A percentile compares a stretch with the other conserved stretches of the same genome.
Conservation (phyloP, 805 yeast genomes). For the Starmerella khaoyaiensis region DNA sequence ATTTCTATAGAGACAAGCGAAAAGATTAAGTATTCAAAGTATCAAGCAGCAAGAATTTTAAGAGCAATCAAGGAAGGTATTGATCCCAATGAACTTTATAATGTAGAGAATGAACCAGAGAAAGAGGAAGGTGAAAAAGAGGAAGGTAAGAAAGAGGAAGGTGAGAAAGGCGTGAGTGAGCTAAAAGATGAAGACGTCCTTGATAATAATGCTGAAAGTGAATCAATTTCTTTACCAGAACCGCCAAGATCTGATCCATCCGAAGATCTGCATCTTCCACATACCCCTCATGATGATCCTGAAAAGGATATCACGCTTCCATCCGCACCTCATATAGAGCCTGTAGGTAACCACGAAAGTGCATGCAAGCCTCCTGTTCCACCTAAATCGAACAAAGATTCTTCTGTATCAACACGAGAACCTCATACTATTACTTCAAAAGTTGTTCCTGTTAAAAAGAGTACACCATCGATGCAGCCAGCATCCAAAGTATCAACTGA, state of each 20-base stretch:
- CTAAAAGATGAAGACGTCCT: background rate
- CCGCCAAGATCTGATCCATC: slow-evolving; percentile 4
- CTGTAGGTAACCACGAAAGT: slow-evolving; percentile 9
- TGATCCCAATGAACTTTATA: slow-evolving; percentile 46
- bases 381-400: slow-evolving; percentile 7
- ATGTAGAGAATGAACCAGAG: slow-evolving; percentile 21
- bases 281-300: slow-evolving; percentile 5
- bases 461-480: background rate
- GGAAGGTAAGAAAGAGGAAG: background rate
- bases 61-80: slow-evolving; percentile 37
- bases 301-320: slow-evolving; percentile 7
- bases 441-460: no score
- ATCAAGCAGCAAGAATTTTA: slow-evolving; percentile 46
- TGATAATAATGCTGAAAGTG: background rate
- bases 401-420: no score
- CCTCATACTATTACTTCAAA: no score
- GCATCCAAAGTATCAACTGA: background rate
- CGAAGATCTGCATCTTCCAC: slow-evolving; percentile 4
- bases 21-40: slow-evolving; percentile 49
- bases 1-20: slow-evolving; percentile 28
- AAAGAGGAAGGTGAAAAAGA: slow-evolving; percentile 2
- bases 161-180: background rate
- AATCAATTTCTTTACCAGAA: slow-evolving; percentile 1
- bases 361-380: slow-evolving; percentile 3
- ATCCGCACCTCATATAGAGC: slow-evolving; percentile 11